Conservation (phyloP, 805 yeast genomes). For the Candida taoyuanica region DNA sequence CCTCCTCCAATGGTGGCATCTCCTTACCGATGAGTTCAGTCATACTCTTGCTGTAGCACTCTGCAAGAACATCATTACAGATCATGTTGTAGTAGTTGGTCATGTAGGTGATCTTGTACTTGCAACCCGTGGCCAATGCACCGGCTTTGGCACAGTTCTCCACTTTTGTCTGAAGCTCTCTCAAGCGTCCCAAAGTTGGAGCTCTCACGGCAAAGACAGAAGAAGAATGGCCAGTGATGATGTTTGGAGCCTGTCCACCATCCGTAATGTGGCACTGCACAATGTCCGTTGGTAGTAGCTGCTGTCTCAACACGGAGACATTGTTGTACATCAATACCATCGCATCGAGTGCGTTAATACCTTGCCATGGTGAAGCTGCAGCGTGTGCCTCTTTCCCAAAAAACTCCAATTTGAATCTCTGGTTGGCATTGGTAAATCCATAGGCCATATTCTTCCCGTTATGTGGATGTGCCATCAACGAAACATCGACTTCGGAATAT, state of each 20-base stretch:
- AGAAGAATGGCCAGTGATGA: slow-evolving; percentile 9
- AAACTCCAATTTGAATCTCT: slow-evolving; percentile 7
- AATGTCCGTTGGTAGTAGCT: slow-evolving; percentile 6
- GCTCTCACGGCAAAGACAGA: slow-evolving; percentile 11
- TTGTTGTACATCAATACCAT: slow-evolving; percentile 9
- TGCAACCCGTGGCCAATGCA: slow-evolving; percentile 11
- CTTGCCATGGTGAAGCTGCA: slow-evolving; percentile 13
- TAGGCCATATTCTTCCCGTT: slow-evolving; percentile 1
- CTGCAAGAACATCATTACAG: slow-evolving; percentile 3
- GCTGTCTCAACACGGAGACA: slow-evolving; percentile 9
- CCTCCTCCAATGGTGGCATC: slow-evolving; percentile 3
- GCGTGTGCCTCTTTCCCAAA: slow-evolving; percentile 13
- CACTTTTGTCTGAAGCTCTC: slow-evolving; percentile 6
- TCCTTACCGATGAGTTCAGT: neutral
- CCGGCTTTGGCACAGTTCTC: slow-evolving; percentile 10
- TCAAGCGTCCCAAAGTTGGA: slow-evolving; percentile 6
- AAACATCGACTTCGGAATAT: slow-evolving; percentile 5
- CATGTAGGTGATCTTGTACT: slow-evolving; percentile 8
- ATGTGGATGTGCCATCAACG: slow-evolving; percentile 11
- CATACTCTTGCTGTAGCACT: slow-evolving; percentile 1
- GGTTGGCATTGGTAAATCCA: slow-evolving; percentile 6
- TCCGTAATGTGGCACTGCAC: slow-evolving; percentile 9
- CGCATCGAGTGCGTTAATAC: slow-evolving; percentile 11
- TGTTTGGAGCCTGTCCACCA: slow-evolving; percentile 12
- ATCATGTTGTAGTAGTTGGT: slow-evolving; percentile 12